These are phyloP conservation scores for Coriolopsis trogii DNA, from an alignment of 1,284 basidiomycete genomes.

Conservation along the genomic window DNA sequence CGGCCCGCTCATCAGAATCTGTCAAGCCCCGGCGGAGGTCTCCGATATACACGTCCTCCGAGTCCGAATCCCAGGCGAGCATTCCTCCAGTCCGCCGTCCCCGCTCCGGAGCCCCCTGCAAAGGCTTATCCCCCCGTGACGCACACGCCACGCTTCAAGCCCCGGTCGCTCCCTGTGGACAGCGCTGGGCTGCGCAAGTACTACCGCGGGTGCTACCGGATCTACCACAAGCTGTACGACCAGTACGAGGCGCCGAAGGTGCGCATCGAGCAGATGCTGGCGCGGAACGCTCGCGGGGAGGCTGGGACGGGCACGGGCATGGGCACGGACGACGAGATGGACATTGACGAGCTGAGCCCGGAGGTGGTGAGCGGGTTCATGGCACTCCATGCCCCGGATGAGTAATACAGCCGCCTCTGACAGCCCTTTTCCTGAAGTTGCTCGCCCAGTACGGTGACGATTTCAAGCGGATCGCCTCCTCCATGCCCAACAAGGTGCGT, in stretches of 20 bases:
- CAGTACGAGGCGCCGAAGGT: slow-evolving; percentile 49
- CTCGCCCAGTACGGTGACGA: slow-evolving; percentile 74
- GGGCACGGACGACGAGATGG: slow-evolving; percentile 51
- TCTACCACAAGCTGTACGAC: slow-evolving; percentile 51
- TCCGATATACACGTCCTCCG: slow-evolving; percentile 64
- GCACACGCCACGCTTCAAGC: slow-evolving; percentile 22
- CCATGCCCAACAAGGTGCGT: slow-evolving; percentile 72
- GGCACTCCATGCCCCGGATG: slow-evolving; percentile 43
- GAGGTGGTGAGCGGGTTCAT: slow-evolving; percentile 53
- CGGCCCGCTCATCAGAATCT: slow-evolving; percentile 19
- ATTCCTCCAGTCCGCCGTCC: slow-evolving; percentile 2
- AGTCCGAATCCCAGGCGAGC: slow-evolving; percentile 49
- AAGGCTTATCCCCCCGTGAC: slow-evolving; percentile 18
- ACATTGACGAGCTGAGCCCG: slow-evolving; percentile 52
- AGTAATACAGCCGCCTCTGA: slow-evolving; percentile 40
- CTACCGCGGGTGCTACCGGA: slow-evolving; percentile 52
- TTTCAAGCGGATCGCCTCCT: slow-evolving; percentile 74
- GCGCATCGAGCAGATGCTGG: slow-evolving; percentile 48
- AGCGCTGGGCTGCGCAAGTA: slow-evolving; percentile 50
- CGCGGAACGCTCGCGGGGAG: slow-evolving; percentile 36
- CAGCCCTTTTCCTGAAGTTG: slow-evolving; percentile 64
- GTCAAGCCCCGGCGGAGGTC: slow-evolving; percentile 32
- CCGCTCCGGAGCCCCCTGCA: slow-evolving; percentile 16
- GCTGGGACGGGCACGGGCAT: too few relatives aligned
- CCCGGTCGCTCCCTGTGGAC: slow-evolving; percentile 47